A percentile compares a stretch with the other conserved stretches of the same genome.
phyloP scores from a whole-genome alignment of 1,139 yeast genomes.

The Lodderomyces oxycetoniae region DNA sequence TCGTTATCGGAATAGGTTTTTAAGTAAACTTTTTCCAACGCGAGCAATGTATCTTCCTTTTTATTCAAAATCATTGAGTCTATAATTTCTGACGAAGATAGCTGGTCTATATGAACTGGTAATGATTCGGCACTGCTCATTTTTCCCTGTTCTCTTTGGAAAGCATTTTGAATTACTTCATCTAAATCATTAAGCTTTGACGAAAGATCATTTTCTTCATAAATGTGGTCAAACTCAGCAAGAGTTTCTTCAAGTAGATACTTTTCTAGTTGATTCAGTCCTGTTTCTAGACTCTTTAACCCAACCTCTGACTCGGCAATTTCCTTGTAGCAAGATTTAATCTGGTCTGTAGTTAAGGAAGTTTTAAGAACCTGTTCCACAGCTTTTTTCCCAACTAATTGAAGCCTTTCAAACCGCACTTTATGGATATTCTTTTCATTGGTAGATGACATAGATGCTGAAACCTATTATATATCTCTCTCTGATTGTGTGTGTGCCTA shows the following conservation, averaged over 20 bases:
- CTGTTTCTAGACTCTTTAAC: conserved; percentile 45
- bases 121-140: conserved; percentile 5
- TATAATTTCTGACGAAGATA: conserved; percentile 32
- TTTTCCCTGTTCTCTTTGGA: conserved; percentile 18
- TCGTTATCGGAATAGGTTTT: conserved; percentile 35
- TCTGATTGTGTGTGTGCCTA: too few relatives aligned
- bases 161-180: conserved; percentile 55
- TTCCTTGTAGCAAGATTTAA: conserved; percentile 64
- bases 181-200: conserved; percentile 61
- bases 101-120: conserved; percentile 29
- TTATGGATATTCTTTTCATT: conserved; percentile 17
- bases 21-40: conserved; percentile 33
- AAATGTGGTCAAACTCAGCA: conserved; percentile 63
- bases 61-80: conserved; percentile 28
- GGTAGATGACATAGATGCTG: not conserved
- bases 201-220: conserved; percentile 56
- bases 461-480: too few relatives aligned
- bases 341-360: conserved; percentile 54
- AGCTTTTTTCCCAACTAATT: conserved; percentile 59
- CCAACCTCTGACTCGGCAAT: conserved; percentile 51
- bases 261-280: conserved; percentile 55
- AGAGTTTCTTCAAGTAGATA: conserved; percentile 58
- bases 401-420: conserved; percentile 51
- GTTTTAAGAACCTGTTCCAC: conserved; percentile 59
- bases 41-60: conserved; percentile 23